These are phyloP conservation scores for Gossypium ekmanianum DNA, from an alignment of 345 rosid species.

Conservation along the genomic window DNA sequence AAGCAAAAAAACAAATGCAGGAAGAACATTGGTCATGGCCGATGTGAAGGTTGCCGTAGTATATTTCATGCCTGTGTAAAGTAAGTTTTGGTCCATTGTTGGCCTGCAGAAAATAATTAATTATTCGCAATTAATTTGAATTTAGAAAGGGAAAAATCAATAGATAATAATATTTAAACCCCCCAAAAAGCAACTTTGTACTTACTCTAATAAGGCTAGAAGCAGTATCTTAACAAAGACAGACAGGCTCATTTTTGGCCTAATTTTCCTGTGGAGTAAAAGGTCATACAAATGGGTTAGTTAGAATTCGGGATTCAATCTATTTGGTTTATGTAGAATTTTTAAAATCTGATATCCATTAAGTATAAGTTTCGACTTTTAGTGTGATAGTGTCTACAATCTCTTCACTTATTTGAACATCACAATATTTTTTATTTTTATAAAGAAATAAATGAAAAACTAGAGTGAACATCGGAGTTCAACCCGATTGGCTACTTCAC, in stretches of 20 bases:
- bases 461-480: too few relatives aligned
- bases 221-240: constrained; percentile 19
- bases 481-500: too few relatives aligned
- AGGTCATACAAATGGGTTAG: background rate
- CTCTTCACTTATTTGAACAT: too few relatives aligned
- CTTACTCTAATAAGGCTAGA: constrained; percentile 82
- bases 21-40: constrained; percentile 62
- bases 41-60: constrained; percentile 72
- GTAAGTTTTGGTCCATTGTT: constrained; percentile 33
- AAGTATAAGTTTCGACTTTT: too few relatives aligned
- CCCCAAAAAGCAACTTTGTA: background rate
- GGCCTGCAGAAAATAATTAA: constrained; percentile 22
- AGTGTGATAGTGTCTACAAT: too few relatives aligned
- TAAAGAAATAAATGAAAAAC: too few relatives aligned
- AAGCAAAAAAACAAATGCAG: constrained; percentile 58
- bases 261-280: background rate
- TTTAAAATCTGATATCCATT: too few relatives aligned
- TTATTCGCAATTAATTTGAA: background rate
- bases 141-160: background rate
- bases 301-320: background rate
- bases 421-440: too few relatives aligned
- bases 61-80: constrained; percentile 62
- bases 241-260: constrained; percentile 12
- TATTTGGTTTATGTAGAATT: too few relatives aligned
- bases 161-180: background rate